Conservation (phyloP, 208 protist species). For the Leishmania mexicana region DNA sequence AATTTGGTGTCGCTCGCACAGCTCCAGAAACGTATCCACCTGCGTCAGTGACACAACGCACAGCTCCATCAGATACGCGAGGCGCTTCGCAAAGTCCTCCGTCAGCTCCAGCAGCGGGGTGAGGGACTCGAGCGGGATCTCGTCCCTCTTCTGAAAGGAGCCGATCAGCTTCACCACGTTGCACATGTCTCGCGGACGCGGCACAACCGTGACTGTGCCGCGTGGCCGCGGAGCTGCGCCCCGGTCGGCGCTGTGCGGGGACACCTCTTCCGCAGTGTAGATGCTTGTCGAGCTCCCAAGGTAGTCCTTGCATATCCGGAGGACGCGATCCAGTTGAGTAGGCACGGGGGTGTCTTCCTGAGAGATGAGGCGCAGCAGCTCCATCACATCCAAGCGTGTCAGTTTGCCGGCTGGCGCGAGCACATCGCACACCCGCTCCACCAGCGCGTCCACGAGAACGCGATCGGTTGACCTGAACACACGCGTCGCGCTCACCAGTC, state of each 20-base stretch:
- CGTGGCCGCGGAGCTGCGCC: background rate
- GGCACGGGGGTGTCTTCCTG: constrained; percentile 26
- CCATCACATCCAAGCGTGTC: constrained; percentile 33
- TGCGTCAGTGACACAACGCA: constrained; percentile 51
- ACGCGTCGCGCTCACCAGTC: constrained; percentile 57
- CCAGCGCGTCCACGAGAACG: constrained; percentile 56
- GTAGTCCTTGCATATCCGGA: constrained; percentile 14
- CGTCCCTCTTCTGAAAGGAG: constrained; percentile 42
- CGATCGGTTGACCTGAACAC: constrained; percentile 50
- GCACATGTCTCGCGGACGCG: constrained; percentile 74
- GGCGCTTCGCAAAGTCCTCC: constrained; percentile 55
- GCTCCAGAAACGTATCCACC: constrained; percentile 51
- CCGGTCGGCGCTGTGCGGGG: background rate
- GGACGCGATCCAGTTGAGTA: constrained; percentile 20
- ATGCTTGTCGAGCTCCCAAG: constrained; percentile 4
- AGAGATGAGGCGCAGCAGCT: constrained; percentile 32
- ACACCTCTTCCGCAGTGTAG: background rate
- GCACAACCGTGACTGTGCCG: constrained; percentile 17
- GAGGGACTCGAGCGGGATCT: constrained; percentile 59
- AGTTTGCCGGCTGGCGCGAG: constrained; percentile 21
- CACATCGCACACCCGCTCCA: constrained; percentile 42
- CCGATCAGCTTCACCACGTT: constrained; percentile 37
- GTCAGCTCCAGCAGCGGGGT: constrained; percentile 52
- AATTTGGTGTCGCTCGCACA: constrained; percentile 50
- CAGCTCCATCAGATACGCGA: constrained; percentile 47